Base-by-base conservation (phyloP, 202 grass and related monocot genomes). In the Zoysia matrella region DNA sequence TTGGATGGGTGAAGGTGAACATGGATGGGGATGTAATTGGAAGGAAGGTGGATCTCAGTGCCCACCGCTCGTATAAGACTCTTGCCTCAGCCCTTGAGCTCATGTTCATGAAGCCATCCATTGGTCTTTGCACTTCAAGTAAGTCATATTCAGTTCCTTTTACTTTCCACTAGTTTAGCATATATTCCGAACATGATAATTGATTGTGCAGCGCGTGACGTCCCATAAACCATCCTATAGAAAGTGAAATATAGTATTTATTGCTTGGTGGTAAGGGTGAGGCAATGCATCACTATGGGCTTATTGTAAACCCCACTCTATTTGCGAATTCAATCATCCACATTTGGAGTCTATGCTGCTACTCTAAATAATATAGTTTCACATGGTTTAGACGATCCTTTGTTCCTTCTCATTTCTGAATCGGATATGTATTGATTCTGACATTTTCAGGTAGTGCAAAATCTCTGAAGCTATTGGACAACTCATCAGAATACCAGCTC, bases 1-100 rank as follows among this genome's bases (percentile, higher is more conserved):
- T 50, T 7, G 79, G 88, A 49, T 86, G 92, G 80, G 91, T 97
- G 56, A 97, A 97, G 79, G 92, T 97, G 52, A 92, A 90, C 75
- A 92, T 94, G 94, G 91, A 94, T 81, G 94, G 94, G 6, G 94
- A 97, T 71, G 86, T 91, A 54, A 97, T 97, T 68, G 91, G 91
- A 30, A 94, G 94, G 83, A 97, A 97, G 83, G 88, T 97, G 22
- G 94, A 94, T 72, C 86, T 97, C 47, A 83, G 60, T 3, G 87
- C 88, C 30, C 88, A 89, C 76, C 75, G 52, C 16, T 94, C 94
- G 0, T 97, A 97, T 65, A 88, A 87, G 77, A 79, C 85, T 73
- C 94, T 97, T 48, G 87, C 91, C 12, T 80, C 86, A 43, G 73
- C 86, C 22, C 91, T 97, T 30, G 91, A 94, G 72, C 65, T 90